Evolutionary conservation across 2,329 filamentous ascomycete genomes (phyloP), one percentile per base, ranked within the genome.

Genomic region (Penicillium sclerotiorum): DNA sequence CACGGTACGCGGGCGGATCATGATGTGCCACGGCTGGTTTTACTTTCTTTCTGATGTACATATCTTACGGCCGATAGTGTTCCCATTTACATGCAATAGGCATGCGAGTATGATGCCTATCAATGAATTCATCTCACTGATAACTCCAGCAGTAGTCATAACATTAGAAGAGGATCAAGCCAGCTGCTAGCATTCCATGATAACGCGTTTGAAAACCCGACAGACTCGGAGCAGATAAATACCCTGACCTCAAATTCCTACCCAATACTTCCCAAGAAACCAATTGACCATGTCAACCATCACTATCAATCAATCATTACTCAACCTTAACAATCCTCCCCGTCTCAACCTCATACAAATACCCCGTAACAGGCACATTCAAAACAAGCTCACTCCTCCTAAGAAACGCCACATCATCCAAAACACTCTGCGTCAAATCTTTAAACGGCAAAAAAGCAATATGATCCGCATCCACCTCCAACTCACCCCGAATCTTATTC

Each of bases 321-420:
- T 52, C 45, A 9, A 85, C 72, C 46, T 71, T 74, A 55, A 73
- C 77, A 41, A 80, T 78, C 67, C 77, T 85, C 0, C 88, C 89
- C 1, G 82, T 90, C 74, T 89, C 83, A 35, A 92, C 86, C 61
- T 91, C 85, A 71, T 91, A 92, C 2, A 92, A 72, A 82, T 88
- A 93, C 1, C 89, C 89, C 5, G 81, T 87, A 38, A 92, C 77
- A 0, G 72, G 71, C 3, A 89, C 79, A 17, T 84, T 76, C 17
- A 85, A 74, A 5, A 92, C 76, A 13, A 87, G 74, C 46, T 80
- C 80, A 40, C 77, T 81, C 17, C 67, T 56, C 68, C 80, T 82
- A 56, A 94, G 63, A 57, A 52, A 7, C 21, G 27, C 9, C 5
- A 52, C 23, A 42, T 52, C 49, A 42, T 85, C 79, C 55, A 73